Evolutionary conservation across 768 basidiomycete genomes (phyloP), one percentile per base, ranked within the genome.

Genomic region (Lentinula lateritia): DNA sequence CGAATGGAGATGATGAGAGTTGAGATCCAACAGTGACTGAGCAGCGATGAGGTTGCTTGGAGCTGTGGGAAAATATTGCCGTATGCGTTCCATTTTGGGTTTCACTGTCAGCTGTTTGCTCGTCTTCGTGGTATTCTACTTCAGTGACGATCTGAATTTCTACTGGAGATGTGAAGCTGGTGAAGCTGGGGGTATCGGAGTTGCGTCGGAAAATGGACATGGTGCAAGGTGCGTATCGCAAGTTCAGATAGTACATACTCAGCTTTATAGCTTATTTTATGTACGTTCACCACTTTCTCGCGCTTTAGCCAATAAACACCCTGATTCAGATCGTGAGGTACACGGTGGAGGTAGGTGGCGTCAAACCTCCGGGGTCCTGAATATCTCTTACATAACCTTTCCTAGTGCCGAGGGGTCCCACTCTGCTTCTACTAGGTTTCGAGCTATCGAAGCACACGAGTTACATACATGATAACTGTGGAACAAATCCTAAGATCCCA

Each of bases 151-250:
- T 50, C 16, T 45, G 50, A 42, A 60, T 43, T 42, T 60, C 59
- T 52, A 60, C 50, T 50, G 59, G 48, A 52, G 45, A 34, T 8
- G 38, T 52, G 15, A 52, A 52, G 50, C 46, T 52, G 3, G 34
- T 50, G 38, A 50, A 43, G 39, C 35, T 52, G 7, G 59, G 50
- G 4, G 45, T 34, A 18, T 50, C 39, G 18, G 38, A 52, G 28
- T 60, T 43, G 28, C 50, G 50, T 38, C 50, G 45, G 50, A 52
- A 60, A n/a, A 52, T 20, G 28, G 59, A 53, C 50, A 50, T 41
- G 18, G 32, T 56, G 23, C 28, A 43, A 28, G 41, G 41, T 56
- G 23, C 16, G 32, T 36, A 50, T 50, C 50, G 28, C 8, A n/a
- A 16, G 3, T 8, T 45, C 13, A 18, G 15, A 45, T 45, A 15